phyloP scores from a whole-genome alignment of 2,329 filamentous ascomycete species.

The Alternaria postmessia region DNA sequence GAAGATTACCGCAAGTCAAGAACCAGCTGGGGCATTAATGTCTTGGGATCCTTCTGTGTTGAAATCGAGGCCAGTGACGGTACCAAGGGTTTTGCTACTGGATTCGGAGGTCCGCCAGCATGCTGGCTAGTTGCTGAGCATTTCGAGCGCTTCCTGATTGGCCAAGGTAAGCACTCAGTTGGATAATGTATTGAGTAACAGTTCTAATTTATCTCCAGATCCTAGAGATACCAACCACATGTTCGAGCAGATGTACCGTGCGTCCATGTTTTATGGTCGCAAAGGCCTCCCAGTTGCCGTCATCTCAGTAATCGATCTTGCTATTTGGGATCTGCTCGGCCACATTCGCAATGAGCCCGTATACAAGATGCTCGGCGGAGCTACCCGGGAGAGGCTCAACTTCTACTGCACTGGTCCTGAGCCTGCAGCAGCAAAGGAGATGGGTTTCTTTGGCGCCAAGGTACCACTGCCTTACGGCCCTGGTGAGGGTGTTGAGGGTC shows the following conservation, averaged over 20 bases:
- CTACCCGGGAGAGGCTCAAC: conserved; percentile 81
- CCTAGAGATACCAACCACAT: conserved; percentile 89
- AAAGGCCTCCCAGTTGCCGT: conserved; percentile 90
- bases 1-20: conserved; percentile 86
- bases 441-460: conserved; percentile 92
- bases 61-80: conserved; percentile 90
- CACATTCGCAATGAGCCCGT: conserved; percentile 93
- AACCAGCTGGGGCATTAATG: conserved; percentile 95
- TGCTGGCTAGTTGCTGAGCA: conserved; percentile 95
- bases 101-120: conserved; percentile 90
- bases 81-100: conserved; percentile 92
- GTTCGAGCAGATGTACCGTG: conserved; percentile 96
- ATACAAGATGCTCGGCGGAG: conserved; percentile 91
- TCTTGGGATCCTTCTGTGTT: conserved; percentile 88
- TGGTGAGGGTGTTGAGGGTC: conserved; percentile 81
- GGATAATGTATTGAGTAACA: neutral
- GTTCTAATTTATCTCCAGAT: conserved; percentile 59
- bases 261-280: conserved; percentile 94
- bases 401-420: conserved; percentile 97
- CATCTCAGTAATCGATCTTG: conserved; percentile 93
- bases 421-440: conserved; percentile 77
- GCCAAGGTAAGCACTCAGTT: conserved; percentile 62
- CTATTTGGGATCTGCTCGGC: conserved; percentile 89
- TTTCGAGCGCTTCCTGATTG: conserved; percentile 90
- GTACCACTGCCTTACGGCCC: conserved; percentile 89